These are phyloP conservation scores for Haplosporangium sp. DNA, from an alignment of 371 early-diverging fungal species.

Conservation along the genomic window DNA sequence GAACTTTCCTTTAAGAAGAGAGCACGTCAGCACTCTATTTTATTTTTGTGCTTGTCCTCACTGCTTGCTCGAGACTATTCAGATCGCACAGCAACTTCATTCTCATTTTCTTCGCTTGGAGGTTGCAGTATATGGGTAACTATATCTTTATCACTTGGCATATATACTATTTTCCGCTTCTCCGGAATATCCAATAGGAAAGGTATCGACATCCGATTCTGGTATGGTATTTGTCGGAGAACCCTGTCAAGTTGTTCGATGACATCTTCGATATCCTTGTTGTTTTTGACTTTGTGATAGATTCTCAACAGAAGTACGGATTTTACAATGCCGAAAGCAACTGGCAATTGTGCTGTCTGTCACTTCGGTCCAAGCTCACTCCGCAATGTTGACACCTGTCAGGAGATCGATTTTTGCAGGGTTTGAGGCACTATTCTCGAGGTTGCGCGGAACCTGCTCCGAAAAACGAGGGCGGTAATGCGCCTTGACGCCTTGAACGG, in stretches of 20 bases:
- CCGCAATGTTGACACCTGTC: constrained; percentile 1
- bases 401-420: constrained; percentile 5
- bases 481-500: neutral
- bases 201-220: neutral
- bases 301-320: neutral
- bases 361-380: constrained; percentile 4
- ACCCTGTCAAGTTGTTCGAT: neutral
- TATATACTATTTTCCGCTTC: neutral
- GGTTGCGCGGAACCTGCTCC: neutral
- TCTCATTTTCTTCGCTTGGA: neutral
- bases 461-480: neutral
- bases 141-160: neutral
- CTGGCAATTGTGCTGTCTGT: neutral
- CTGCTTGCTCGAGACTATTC: neutral
- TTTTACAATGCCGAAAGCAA: constrained; percentile 3
- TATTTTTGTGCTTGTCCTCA: no score
- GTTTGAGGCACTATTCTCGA: neutral
- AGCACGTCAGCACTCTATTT: no score
- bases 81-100: neutral
- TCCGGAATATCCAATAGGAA: constrained; percentile 1
- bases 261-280: neutral
- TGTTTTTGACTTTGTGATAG: no score
- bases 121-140: neutral
- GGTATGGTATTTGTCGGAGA: neutral
- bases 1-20: no score